A percentile compares a stretch with the other conserved stretches of the same genome.
These are phyloP conservation scores for Sporothrix pallida DNA, from an alignment of 2,329 filamentous ascomycete species.

Conservation along the genomic window DNA sequence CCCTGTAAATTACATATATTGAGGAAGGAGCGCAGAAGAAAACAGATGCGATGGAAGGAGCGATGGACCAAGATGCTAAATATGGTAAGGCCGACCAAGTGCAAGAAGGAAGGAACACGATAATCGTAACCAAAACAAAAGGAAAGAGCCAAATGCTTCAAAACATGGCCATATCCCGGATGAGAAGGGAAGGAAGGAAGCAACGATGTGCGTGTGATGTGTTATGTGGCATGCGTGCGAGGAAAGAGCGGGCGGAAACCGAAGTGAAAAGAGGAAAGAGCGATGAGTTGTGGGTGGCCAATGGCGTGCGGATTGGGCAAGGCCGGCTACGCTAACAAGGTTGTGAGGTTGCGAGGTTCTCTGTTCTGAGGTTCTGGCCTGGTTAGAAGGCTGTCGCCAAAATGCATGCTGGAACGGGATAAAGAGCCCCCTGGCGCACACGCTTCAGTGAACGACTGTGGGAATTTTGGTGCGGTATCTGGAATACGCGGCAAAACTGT, in stretches of 20 bases:
- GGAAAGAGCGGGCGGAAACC: constrained; percentile 28
- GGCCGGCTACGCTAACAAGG: neutral
- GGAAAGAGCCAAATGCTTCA: neutral
- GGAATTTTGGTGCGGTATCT: neutral
- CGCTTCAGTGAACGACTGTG: constrained; percentile 1
- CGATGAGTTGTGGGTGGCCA: constrained; percentile 23
- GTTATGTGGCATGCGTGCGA: constrained; percentile 11
- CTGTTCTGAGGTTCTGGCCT: constrained; percentile 7
- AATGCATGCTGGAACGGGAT: constrained; percentile 28
- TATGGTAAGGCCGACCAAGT: neutral
- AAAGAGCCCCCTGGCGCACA: constrained; percentile 5
- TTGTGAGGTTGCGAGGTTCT: neutral
- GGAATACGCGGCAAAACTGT: neutral
- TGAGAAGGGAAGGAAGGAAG: constrained; percentile 18
- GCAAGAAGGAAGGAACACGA: constrained; percentile 1
- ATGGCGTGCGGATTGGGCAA: constrained; percentile 26
- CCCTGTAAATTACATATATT: constrained; percentile 3
- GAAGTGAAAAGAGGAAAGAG: neutral
- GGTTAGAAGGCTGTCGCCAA: constrained; percentile 30
- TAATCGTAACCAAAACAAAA: neutral
- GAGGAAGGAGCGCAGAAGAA: constrained; percentile 7
- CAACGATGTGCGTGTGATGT: neutral
- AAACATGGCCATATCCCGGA: constrained; percentile 11
- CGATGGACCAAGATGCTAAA: constrained; percentile 12
- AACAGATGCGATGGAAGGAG: constrained; percentile 19